phyloP scores from a whole-genome alignment of 78 protist genomes.

The Protostelium mycophagum region DNA sequence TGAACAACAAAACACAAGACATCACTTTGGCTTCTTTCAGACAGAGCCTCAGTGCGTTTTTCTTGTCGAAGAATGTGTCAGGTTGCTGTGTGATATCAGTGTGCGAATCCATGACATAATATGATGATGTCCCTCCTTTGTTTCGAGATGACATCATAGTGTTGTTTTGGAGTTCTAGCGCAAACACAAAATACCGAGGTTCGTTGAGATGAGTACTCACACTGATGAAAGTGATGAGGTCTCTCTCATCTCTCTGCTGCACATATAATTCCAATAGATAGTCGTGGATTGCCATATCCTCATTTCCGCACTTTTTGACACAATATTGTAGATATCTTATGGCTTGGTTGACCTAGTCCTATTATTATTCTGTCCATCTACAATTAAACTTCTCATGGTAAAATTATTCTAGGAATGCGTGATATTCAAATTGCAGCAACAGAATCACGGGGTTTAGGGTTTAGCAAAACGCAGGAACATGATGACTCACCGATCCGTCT shows the following conservation, averaged over 20 bases:
- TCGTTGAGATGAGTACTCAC: too few species aligned
- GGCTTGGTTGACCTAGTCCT: slow-evolving; percentile 71
- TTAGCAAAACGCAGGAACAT: background rate
- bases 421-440: background rate
- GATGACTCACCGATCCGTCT: background rate
- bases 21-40: slow-evolving; percentile 51
- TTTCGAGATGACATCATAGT: background rate
- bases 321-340: slow-evolving; percentile 80
- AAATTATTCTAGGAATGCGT: background rate
- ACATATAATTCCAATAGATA: slow-evolving; percentile 81
- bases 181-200: too few species aligned
- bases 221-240: slow-evolving; percentile 32
- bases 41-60: slow-evolving; percentile 90
- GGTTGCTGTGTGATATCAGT: slow-evolving; percentile 3
- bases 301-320: slow-evolving; percentile 30
- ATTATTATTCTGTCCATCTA: background rate
- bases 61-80: slow-evolving; percentile 55
- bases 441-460: background rate
- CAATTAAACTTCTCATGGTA: too few species aligned
- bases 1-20: slow-evolving; percentile 84
- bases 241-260: slow-evolving; percentile 67
- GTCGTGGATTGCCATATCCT: slow-evolving; percentile 85
- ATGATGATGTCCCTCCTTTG: background rate
- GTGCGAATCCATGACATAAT: too few species aligned
- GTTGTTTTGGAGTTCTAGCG: too few species aligned